Conservation (phyloP, 1,139 yeast genomes). For the Scheffersomyces lignicola region DNA sequence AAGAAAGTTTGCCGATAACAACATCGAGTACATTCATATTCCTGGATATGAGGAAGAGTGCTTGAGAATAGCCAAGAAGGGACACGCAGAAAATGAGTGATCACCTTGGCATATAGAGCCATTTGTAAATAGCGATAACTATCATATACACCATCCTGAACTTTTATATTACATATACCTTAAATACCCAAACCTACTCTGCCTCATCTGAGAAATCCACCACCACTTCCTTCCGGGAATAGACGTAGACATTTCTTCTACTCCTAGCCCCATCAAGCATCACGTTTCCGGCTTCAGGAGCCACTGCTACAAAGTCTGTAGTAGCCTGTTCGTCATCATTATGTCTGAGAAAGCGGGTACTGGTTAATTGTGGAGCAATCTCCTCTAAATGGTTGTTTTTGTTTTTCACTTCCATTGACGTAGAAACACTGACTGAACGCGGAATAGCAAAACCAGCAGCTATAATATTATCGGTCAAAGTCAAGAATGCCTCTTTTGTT, state of each 20-base stretch:
- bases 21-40: slow-evolving; percentile 73
- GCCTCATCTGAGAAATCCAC: slow-evolving; percentile 32
- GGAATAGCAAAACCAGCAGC: slow-evolving; percentile 65
- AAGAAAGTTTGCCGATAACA: slow-evolving; percentile 49
- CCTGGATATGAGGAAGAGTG: slow-evolving; percentile 83
- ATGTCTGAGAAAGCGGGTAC: slow-evolving; percentile 1
- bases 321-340: slow-evolving; percentile 1
- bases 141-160: neutral
- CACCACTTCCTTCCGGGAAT: slow-evolving; percentile 55
- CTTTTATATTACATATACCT: too few species aligned
- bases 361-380: slow-evolving; percentile 5
- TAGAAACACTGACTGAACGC: slow-evolving; percentile 46
- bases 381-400: slow-evolving; percentile 11
- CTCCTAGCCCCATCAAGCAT: slow-evolving; percentile 16
- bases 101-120: too few species aligned
- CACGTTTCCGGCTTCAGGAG: slow-evolving; percentile 10
- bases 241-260: slow-evolving; percentile 52
- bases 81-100: slow-evolving; percentile 63
- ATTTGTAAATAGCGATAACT: neutral
- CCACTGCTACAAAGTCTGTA: neutral
- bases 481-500: slow-evolving; percentile 38
- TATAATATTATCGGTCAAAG: slow-evolving; percentile 54
- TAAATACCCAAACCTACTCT: slow-evolving; percentile 18
- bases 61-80: slow-evolving; percentile 70
- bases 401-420: slow-evolving; percentile 14